Evolutionary conservation across 208 protist genomes (phyloP), one percentile per base, ranked within the genome.

Genomic region (Leishmania turanica): DNA sequence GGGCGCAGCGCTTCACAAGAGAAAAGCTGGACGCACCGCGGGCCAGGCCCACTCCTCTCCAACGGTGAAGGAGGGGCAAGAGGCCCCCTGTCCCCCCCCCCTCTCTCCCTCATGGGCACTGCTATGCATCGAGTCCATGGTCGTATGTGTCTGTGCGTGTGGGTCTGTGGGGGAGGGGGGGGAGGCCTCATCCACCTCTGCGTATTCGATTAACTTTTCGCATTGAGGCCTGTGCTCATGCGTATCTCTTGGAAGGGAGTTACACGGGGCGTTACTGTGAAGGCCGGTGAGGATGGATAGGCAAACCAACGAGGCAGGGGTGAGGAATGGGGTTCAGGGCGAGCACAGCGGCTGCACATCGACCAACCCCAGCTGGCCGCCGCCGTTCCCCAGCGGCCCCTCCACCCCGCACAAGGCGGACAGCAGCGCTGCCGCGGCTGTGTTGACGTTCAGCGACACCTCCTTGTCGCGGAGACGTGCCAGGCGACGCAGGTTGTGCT

Each of bases 391-490:
- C 62, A 80, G 56, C 34, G 64, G 49, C 37, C 78, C 47, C 15
- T 81, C 78, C 62, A 86, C 88, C 40, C 51, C 77, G 37, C 87
- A 42, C 75, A 95, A 31, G 13, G 79, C 31, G 9, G 89, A 81
- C 47, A 97, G 85, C 81, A 97, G 81, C 53, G 89, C 79, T 27
- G 91, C 91, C 78, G 90, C 89, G 17, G 93, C 93, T 24, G 91
- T 89, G 84, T 91, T 92, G 68, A 97, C 93, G 82, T 97, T 97
- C 54, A 97, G 80, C 68, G 93, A 93, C 40, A 97, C 88, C 72
- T 95, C 91, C n/a, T 82, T 80, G 3, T 82, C 78, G 6, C 84
- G 77, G 58, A 95, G 68, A 19, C 79, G 75, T 6, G 80, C 79
- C 17, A 83, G 73, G 24, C 84, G 79, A 13, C 77, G 77, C 65